phyloP scores from a whole-genome alignment of 108 stramenopile genomes.

The Stephanodiscus minutulus region DNA sequence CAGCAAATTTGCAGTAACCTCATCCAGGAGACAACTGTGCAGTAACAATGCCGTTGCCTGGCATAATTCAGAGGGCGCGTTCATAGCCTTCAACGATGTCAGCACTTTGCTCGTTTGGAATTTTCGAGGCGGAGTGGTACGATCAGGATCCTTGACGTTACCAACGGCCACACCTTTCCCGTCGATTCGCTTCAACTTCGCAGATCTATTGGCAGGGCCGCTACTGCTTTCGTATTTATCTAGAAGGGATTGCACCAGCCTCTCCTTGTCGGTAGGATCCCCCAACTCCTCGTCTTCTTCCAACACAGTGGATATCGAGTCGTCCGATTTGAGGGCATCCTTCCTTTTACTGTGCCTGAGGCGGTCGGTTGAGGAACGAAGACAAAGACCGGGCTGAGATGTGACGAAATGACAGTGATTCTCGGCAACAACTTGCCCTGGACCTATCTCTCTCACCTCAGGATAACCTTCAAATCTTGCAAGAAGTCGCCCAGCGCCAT shows the following conservation, averaged over 20 bases:
- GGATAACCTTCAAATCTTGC: conserved; percentile 74
- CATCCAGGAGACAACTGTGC: conserved; percentile 43
- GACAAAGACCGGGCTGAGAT: neutral
- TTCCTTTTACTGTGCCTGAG: conserved; percentile 32
- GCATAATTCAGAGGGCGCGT: conserved; percentile 37
- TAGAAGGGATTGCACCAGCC: conserved; percentile 28
- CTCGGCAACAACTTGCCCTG: neutral
- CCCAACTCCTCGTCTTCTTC: conserved; percentile 47
- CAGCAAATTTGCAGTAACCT: conserved; percentile 36
- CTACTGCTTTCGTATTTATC: conserved; percentile 26
- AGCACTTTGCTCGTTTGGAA: conserved; percentile 2
- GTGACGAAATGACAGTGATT: neutral
- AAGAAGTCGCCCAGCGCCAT: conserved; percentile 88
- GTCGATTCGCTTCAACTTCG: neutral
- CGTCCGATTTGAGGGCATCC: conserved; percentile 22
- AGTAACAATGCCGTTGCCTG: conserved; percentile 44
- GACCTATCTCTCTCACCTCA: conserved; percentile 35
- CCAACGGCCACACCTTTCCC: neutral
- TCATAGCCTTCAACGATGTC: conserved; percentile 20
- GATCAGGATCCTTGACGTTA: neutral
- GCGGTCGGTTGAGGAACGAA: neutral
- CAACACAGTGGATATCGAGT: conserved; percentile 36
- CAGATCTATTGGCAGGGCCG: neutral
- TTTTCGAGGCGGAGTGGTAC: neutral
- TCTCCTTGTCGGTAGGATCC: conserved; percentile 18